A percentile compares a stretch with the other conserved stretches of the same genome.
These are phyloP conservation scores for Arthrobotrys entomopaga DNA, from an alignment of 2,329 filamentous ascomycete species.

Conservation along the genomic window DNA sequence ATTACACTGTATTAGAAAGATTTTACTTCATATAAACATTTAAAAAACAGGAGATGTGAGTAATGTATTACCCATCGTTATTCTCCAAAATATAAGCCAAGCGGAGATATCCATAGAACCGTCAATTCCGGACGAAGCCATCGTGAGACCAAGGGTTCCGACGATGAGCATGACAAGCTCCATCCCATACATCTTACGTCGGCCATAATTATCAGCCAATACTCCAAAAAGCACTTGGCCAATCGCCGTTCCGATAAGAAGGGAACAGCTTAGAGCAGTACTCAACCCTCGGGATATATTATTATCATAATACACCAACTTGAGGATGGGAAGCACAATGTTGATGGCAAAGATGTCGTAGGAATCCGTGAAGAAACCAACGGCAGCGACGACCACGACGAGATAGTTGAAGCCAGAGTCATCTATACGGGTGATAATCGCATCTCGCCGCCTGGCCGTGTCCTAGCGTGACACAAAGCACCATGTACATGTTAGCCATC, in stretches of 20 bases:
- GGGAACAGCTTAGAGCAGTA: slow-evolving; percentile 63
- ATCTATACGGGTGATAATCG: slow-evolving; percentile 28
- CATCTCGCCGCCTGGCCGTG: slow-evolving; percentile 6
- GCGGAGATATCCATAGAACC: slow-evolving; percentile 64
- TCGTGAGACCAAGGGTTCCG: slow-evolving; percentile 64
- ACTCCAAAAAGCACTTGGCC: slow-evolving; percentile 66
- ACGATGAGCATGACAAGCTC: slow-evolving; percentile 66
- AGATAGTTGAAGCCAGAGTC: slow-evolving; percentile 35
- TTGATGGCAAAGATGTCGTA: slow-evolving; percentile 65
- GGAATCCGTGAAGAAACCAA: slow-evolving; percentile 66
- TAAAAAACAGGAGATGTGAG: background rate
- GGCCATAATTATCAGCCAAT: slow-evolving; percentile 65
- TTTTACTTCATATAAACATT: background rate
- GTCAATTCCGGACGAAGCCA: slow-evolving; percentile 63
- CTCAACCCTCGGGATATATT: slow-evolving; percentile 57
- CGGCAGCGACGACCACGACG: slow-evolving; percentile 65
- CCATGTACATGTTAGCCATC: background rate
- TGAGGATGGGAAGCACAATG: slow-evolving; percentile 66
- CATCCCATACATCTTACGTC: slow-evolving; percentile 67
- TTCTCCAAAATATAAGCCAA: slow-evolving; percentile 66
- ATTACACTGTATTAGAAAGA: too few species aligned
- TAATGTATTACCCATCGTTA: slow-evolving; percentile 62
- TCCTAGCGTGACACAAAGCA: background rate
- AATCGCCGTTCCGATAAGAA: slow-evolving; percentile 62
- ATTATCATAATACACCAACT: slow-evolving; percentile 64